These are phyloP conservation scores for Candida pseudoglaebosa DNA, from an alignment of 805 yeast genomes.

Conservation along the genomic window DNA sequence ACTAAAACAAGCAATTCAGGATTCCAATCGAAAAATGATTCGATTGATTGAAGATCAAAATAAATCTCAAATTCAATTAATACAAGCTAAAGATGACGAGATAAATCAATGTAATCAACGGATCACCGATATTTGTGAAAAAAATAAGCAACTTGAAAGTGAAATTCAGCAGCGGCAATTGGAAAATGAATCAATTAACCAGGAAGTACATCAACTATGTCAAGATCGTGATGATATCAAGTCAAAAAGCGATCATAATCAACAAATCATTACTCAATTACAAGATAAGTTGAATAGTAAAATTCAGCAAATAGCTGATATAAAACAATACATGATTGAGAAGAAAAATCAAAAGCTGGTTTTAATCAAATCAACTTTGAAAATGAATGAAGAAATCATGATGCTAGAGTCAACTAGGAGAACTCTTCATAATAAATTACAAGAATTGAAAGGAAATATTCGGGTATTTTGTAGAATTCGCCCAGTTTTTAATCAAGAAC, in stretches of 20 bases:
- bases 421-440: slow-evolving; percentile 65
- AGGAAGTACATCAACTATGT: slow-evolving; percentile 6
- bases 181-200: slow-evolving; percentile 6
- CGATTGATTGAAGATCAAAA: slow-evolving; percentile 23
- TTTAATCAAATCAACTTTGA: slow-evolving; percentile 7
- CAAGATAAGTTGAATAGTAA: slow-evolving; percentile 9
- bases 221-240: slow-evolving; percentile 2
- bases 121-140: slow-evolving; percentile 6
- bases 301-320: slow-evolving; percentile 8
- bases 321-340: slow-evolving; percentile 7
- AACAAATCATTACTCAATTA: slow-evolving; percentile 14
- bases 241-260: slow-evolving; percentile 9
- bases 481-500: slow-evolving; percentile 36
- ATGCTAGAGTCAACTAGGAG: slow-evolving; percentile 58
- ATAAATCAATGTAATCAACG: slow-evolving; percentile 11
- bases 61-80: slow-evolving; percentile 13
- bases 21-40: slow-evolving; percentile 20
- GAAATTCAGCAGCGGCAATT: background rate
- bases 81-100: slow-evolving; percentile 11
- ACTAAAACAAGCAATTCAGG: slow-evolving; percentile 12
- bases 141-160: slow-evolving; percentile 6
- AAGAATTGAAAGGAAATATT: slow-evolving; percentile 87
- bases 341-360: slow-evolving; percentile 8
- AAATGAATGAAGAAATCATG: slow-evolving; percentile 31
- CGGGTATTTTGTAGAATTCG: slow-evolving; percentile 85